A percentile compares a stretch with the other conserved stretches of the same genome.
Evolutionary conservation across 1,284 basidiomycete species (phyloP).

Genomic region (Boletus semigastroideus): DNA sequence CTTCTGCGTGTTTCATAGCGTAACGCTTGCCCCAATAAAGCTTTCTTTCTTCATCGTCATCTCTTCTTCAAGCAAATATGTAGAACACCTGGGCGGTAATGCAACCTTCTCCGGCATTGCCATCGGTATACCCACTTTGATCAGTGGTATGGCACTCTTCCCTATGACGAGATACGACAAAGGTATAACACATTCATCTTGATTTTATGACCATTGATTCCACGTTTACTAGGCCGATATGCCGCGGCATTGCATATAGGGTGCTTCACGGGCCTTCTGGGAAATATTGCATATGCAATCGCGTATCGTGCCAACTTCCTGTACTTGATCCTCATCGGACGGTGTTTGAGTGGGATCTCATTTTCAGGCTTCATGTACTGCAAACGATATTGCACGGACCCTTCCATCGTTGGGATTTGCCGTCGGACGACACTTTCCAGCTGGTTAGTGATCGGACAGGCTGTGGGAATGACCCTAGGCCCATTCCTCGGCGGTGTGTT

Average conservation of each 20-base stretch:
- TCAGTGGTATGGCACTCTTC: conserved; percentile 46
- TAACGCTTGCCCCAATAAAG: conserved; percentile 32
- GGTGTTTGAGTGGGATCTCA: conserved; percentile 46
- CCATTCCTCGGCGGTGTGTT: conserved; percentile 67
- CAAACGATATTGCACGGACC: conserved; percentile 66
- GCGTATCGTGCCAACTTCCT: conserved; percentile 47
- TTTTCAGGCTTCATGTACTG: conserved; percentile 51
- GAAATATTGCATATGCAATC: conserved; percentile 44
- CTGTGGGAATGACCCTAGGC: conserved; percentile 61
- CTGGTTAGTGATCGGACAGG: conserved; percentile 65
- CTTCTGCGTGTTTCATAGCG: too few species aligned
- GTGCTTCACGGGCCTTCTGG: conserved; percentile 42
- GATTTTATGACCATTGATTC: conserved; percentile 1
- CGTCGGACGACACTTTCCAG: conserved; percentile 62
- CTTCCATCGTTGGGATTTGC: conserved; percentile 63
- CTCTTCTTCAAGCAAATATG: conserved; percentile 63
- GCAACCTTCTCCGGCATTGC: conserved; percentile 67
- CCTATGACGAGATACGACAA: conserved; percentile 55
- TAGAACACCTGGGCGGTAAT: conserved; percentile 59
- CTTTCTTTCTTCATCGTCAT: conserved; percentile 69
- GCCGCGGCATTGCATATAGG: conserved; percentile 43
- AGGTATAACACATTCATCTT: conserved; percentile 38
- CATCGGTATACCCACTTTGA: conserved; percentile 58
- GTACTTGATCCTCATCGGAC: conserved; percentile 49
- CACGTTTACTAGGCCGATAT: conserved; percentile 47